Base-by-base conservation (phyloP, 768 basidiomycete species). In the Pulveroboletus ravenelii region DNA sequence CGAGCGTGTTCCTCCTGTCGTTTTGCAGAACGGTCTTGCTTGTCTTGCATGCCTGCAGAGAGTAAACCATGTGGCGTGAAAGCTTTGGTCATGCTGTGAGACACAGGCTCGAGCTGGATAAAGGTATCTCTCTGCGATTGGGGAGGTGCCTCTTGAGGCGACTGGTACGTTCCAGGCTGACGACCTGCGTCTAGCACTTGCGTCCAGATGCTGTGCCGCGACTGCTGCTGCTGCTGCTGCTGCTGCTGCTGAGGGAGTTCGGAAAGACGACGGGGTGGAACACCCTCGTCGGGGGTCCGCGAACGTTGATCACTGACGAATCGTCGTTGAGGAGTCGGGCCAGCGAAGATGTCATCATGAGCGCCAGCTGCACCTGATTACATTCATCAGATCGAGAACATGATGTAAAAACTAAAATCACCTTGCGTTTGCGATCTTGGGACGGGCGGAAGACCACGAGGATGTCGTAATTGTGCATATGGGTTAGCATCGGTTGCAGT, bases 51-150 rank as follows among this genome's bases (percentile, higher is more conserved):
- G 34, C 96, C 96, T 47, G 93, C 92, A 51, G 93, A 93, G 36
- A 99, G 81, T 14, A 99, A 72, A 8, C 96, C 96, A 53, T 95
- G 93, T 4, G 94, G 93, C 0, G 90, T 87, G 63, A 97, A 96
- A 1, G 93, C 93, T 64, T 94, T 95, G 10, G 90, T 94, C 77
- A 93, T 85, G 17, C 78, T 80, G 48, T 85, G 81, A 1, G 82
- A 76, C 5, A 82, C 66, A 9, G 78, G 75, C 45, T 91, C 89
- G 25, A 92, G 74, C 60, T 89, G 88, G 47, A 94, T 82, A 62
- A 86, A 86, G 7, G 82, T 83, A 44, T 80, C 79, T 59, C 65
- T 63, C 44, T 52, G 67, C 10, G 44, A 52, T 35, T 62, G 70
- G 41, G 63, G 66, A n/a, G 63, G 48, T 10, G 65, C 62, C 34